Percentiles rank a stretch among this genome's conserved stretches.
Evolutionary conservation across 768 basidiomycete genomes (phyloP).

Genomic region (Podaxis rugospora): DNA sequence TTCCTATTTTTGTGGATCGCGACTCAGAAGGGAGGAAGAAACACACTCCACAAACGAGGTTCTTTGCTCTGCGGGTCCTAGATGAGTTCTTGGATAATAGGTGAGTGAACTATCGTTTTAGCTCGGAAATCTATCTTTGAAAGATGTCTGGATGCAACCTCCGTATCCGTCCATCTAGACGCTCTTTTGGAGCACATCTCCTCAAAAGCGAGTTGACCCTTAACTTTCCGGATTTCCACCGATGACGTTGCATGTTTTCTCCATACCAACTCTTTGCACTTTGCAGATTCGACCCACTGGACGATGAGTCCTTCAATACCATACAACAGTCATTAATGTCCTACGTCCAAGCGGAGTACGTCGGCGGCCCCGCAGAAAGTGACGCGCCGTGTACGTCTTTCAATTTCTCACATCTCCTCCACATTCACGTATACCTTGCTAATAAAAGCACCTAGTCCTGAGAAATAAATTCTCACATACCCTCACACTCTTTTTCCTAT

Average conservation of each 20-base stretch:
- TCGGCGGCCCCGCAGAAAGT: constrained; percentile 79
- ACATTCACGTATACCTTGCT: constrained; percentile 2
- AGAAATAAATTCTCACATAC: constrained; percentile 96
- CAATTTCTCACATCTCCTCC: not conserved
- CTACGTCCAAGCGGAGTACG: constrained; percentile 88
- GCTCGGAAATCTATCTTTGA: not conserved
- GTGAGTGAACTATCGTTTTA: constrained; percentile 41
- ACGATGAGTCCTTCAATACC: constrained; percentile 63
- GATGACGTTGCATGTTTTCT: not conserved
- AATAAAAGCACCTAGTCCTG: constrained; percentile 49
- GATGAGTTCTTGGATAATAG: constrained; percentile 81
- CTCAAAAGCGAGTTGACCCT: not conserved
- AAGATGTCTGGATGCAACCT: constrained; percentile 3
- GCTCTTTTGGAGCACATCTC: not conserved
- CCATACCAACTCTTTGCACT: constrained; percentile 8
- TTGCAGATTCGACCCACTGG: constrained; percentile 59
- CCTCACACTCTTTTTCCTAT: constrained; percentile 82
- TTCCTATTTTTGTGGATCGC: constrained; percentile 66
- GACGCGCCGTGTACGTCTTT: constrained; percentile 69
- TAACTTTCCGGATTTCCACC: not conserved
- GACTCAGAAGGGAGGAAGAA: constrained; percentile 59
- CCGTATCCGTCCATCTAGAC: not conserved
- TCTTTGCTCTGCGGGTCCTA: constrained; percentile 75
- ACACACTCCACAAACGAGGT: constrained; percentile 68
- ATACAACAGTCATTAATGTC: constrained; percentile 73